Evolutionary conservation across 2,329 filamentous ascomycete species (phyloP), one percentile per base, ranked within the genome.

Genomic region (Myrmaecium sp.): DNA sequence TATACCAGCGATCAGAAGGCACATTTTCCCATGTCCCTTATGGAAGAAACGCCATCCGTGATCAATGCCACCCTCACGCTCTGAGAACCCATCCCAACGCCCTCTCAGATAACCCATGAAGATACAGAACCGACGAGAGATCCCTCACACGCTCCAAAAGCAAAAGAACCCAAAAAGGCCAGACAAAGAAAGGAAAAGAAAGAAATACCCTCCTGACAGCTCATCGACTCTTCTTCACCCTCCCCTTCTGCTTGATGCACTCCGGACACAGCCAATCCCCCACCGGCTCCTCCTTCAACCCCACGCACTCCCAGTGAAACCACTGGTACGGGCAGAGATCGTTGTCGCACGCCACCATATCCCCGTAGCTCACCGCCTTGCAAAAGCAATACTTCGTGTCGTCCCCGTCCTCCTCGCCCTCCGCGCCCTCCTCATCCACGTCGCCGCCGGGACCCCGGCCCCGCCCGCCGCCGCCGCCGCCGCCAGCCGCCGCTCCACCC

Each of bases 311-410:
- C 76, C 79, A 89, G 54, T 89, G 80, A 49, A 89, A 89, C 80
- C 80, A 89, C 54, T 89, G 79, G 43, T 69, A 79, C 24, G 73
- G 71, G 51, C 80, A 89, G 37, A 74, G 65, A 31, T 77, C 71
- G 49, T 86, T 86, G 57, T 89, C 80, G 55, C 80, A 89, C 16
- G 78, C 80, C 35, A 89, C 79, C 80, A 89, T 89, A 44, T 86
- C 76, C 33, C 80, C 80, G 44, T 79, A 83, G 50, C 76, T 82
- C 37, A 84, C 75, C 40, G 77, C 77, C 47, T 84, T 75, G 50
- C 80, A 89, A 16, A 75, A 63, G 54, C 80, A 89, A 54, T 89
- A 89, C 49, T 81, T 60, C 31, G 57, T 79, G 44, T 77, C 74
- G 51, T 83, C 77, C 35, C 75, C 74, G 21, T 74, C 75, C 30